phyloP scores from a whole-genome alignment of 257 asterid species.

The Plantago major region DNA sequence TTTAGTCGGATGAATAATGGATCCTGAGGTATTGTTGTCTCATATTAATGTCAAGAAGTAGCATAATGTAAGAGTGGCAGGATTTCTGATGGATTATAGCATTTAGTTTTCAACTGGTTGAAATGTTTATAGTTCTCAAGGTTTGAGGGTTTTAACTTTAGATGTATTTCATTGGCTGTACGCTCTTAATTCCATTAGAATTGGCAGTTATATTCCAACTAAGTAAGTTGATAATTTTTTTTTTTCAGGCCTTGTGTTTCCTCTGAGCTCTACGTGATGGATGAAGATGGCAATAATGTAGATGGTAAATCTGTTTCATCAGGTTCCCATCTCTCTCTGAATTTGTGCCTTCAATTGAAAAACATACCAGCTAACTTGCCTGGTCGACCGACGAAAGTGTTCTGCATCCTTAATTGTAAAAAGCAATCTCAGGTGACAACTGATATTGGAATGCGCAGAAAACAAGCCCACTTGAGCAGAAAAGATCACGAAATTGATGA shows the following conservation, averaged over 20 bases:
- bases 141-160: background rate
- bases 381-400: conserved; percentile 34
- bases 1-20: no score
- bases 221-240: conserved; percentile 8
- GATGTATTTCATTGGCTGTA: background rate
- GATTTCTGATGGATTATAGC: no score
- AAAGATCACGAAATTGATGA: conserved; percentile 37
- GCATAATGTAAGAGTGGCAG: no score
- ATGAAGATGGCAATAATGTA: conserved; percentile 49
- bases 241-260: conserved; percentile 57
- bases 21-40: no score
- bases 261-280: conserved; percentile 56
- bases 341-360: conserved; percentile 59
- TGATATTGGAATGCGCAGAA: conserved; percentile 19
- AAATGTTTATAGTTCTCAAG: no score
- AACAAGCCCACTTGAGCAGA: conserved; percentile 21
- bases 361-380: conserved; percentile 36
- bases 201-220: conserved; percentile 5
- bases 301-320: conserved; percentile 41
- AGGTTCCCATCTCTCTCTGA: conserved; percentile 55
- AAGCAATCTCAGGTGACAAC: conserved; percentile 22
- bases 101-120: no score
- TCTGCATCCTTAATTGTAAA: conserved; percentile 54
- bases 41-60: no score
- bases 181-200: background rate